Conservation (phyloP, 1,284 basidiomycete species). For the Ceratobasidium theobromae region DNA sequence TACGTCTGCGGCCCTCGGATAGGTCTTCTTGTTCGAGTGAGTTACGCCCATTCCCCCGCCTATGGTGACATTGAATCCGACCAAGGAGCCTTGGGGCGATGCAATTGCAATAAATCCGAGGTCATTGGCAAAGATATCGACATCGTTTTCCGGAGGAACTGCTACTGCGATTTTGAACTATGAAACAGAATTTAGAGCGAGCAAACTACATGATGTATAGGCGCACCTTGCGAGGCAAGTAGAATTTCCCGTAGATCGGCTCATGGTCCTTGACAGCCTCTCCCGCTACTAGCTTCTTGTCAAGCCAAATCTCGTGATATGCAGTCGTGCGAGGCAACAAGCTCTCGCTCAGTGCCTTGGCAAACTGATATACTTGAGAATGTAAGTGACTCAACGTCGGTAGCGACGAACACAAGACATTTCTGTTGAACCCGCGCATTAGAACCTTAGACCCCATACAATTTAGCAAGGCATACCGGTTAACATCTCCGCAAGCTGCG, state of each 20-base stretch:
- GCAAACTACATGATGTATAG: neutral
- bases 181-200: slow-evolving; percentile 8
- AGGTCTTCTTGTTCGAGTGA: slow-evolving; percentile 98
- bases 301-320: slow-evolving; percentile 99
- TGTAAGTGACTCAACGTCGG: slow-evolving; percentile 87
- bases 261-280: slow-evolving; percentile 92
- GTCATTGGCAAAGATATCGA: slow-evolving; percentile 95
- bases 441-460: neutral
- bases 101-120: slow-evolving; percentile 94
- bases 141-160: slow-evolving; percentile 95
- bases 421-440: slow-evolving; percentile 51
- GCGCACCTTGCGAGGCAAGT: slow-evolving; percentile 87
- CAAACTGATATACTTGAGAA: slow-evolving; percentile 80
- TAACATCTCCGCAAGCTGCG: slow-evolving; percentile 98
- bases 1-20: slow-evolving; percentile 85
- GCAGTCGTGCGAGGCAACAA: slow-evolving; percentile 90
- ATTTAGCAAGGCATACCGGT: slow-evolving; percentile 58
- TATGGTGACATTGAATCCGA: slow-evolving; percentile 87
- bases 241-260: slow-evolving; percentile 95
- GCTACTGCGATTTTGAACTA: slow-evolving; percentile 98
- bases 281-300: slow-evolving; percentile 91
- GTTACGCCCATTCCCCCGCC: slow-evolving; percentile 99
- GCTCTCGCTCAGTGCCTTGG: slow-evolving; percentile 83
- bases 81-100: slow-evolving; percentile 66
- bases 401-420: slow-evolving; percentile 91